Evolutionary conservation across 495 filamentous ascomycete species (phyloP).

Genomic region (Penicillium desertorum): DNA sequence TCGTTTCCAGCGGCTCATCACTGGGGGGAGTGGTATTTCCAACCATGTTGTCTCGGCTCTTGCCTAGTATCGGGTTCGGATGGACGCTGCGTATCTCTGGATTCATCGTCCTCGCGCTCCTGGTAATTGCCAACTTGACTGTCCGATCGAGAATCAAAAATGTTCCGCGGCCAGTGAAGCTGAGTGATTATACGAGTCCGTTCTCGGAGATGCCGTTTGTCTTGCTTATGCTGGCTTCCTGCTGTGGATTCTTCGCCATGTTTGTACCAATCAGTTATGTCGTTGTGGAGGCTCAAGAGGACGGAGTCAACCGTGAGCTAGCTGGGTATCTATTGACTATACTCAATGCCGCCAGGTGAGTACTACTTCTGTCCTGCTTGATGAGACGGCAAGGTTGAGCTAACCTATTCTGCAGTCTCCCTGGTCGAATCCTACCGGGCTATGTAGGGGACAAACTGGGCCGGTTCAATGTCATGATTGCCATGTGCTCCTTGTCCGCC

Average conservation of each 20-base stretch:
- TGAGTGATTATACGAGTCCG: conserved; percentile 11
- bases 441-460: conserved; percentile 50
- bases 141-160: conserved; percentile 32
- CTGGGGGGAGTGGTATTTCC: conserved; percentile 55
- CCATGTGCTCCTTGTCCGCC: conserved; percentile 25
- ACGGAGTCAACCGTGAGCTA: conserved; percentile 13
- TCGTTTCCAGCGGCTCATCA: conserved; percentile 52
- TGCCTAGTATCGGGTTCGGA: conserved; percentile 36
- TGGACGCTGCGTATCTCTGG: conserved; percentile 45
- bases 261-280: conserved; percentile 22
- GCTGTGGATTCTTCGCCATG: conserved; percentile 20
- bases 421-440: conserved; percentile 58
- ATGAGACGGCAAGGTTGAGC: neutral
- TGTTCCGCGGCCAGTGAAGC: conserved; percentile 6
- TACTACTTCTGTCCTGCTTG: neutral
- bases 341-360: conserved; percentile 19
- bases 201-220: conserved; percentile 14
- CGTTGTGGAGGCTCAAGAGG: conserved; percentile 15
- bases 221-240: conserved; percentile 16
- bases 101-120: conserved; percentile 38
- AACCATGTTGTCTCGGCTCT: conserved; percentile 38
- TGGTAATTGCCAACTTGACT: conserved; percentile 35
- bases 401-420: conserved; percentile 10
- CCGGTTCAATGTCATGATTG: conserved; percentile 18
- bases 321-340: conserved; percentile 17